Evolutionary conservation across 106 monocot species (phyloP).

Genomic region (Dioscorea alata): DNA sequence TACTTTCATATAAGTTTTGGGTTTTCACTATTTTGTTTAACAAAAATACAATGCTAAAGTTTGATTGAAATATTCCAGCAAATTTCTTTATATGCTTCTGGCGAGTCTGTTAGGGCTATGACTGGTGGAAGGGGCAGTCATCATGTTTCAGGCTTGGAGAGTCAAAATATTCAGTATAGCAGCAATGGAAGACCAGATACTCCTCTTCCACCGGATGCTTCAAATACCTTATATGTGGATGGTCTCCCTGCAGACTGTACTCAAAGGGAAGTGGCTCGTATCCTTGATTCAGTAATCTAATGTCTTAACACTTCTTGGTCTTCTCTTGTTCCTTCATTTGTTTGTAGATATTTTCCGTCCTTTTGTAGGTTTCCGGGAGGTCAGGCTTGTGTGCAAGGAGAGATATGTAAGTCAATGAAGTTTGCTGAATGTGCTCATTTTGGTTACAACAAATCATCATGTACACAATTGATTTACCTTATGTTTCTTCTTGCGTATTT

Average conservation of each 20-base stretch:
- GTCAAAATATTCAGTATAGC: neutral
- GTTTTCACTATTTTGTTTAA: neutral
- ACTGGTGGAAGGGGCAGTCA: neutral
- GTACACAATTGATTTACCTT: neutral
- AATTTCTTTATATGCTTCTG: neutral
- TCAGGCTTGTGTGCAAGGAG: conserved; percentile 71
- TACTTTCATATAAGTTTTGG: neutral
- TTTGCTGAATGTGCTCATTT: neutral
- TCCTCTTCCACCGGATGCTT: conserved; percentile 19
- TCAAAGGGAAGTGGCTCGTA: conserved; percentile 37
- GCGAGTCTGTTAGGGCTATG: conserved; percentile 1
- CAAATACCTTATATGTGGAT: conserved; percentile 32
- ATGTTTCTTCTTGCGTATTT: neutral
- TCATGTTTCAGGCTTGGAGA: neutral
- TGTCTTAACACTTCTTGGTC: neutral
- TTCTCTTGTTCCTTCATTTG: conserved; percentile 34
- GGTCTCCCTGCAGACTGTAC: conserved; percentile 33
- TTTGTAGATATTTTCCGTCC: conserved; percentile 61
- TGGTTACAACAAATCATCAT: neutral
- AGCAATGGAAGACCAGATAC: neutral
- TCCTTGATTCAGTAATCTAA: conserved; percentile 6
- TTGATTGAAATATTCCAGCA: neutral
- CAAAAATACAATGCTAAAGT: neutral
- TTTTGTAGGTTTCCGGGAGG: conserved; percentile 67
- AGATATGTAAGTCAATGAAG: conserved; percentile 39